phyloP scores from a whole-genome alignment of 1,284 basidiomycete genomes.

The Cryptococcus maquisensis region DNA sequence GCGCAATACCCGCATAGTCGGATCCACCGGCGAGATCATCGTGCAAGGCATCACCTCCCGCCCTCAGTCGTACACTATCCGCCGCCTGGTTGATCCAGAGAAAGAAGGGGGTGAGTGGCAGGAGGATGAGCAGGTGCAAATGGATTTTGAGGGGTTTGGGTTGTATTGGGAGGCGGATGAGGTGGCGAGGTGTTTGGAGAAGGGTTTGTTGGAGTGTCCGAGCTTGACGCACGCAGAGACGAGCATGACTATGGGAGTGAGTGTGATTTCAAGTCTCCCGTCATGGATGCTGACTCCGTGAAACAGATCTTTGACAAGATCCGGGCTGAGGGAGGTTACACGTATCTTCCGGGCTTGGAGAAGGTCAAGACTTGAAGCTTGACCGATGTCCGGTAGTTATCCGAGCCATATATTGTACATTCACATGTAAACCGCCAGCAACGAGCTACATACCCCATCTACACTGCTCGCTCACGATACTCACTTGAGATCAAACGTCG shows the following conservation, averaged over 20 bases:
- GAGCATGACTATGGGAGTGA: slow-evolving; percentile 41
- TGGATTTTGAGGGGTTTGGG: slow-evolving; percentile 32
- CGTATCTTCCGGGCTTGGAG: slow-evolving; percentile 43
- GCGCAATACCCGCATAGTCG: slow-evolving; percentile 28
- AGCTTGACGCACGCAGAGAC: slow-evolving; percentile 42
- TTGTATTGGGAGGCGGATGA: slow-evolving; percentile 49
- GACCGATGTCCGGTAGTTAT: too few relatives aligned
- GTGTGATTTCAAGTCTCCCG: slow-evolving; percentile 1
- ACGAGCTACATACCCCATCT: too few relatives aligned
- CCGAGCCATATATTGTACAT: too few relatives aligned
- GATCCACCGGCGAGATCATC: slow-evolving; percentile 33
- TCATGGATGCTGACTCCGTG: not conserved
- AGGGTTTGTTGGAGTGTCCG: slow-evolving; percentile 38
- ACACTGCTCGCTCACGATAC: too few relatives aligned
- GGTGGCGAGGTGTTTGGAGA: slow-evolving; percentile 43
- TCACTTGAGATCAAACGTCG: slow-evolving; percentile 10
- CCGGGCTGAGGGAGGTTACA: slow-evolving; percentile 40
- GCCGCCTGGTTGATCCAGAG: slow-evolving; percentile 8
- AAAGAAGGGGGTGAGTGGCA: slow-evolving; percentile 10
- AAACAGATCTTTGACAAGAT: slow-evolving; percentile 46
- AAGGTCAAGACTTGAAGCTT: slow-evolving; percentile 18
- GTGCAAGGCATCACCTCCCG: slow-evolving; percentile 26
- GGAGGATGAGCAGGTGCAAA: slow-evolving; percentile 25
- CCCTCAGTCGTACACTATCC: slow-evolving; percentile 18
- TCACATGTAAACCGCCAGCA: too few relatives aligned